A percentile compares a stretch with the other conserved stretches of the same genome.
phyloP scores from a whole-genome alignment of 2,329 filamentous ascomycete genomes.

The Alternaria dauci region DNA sequence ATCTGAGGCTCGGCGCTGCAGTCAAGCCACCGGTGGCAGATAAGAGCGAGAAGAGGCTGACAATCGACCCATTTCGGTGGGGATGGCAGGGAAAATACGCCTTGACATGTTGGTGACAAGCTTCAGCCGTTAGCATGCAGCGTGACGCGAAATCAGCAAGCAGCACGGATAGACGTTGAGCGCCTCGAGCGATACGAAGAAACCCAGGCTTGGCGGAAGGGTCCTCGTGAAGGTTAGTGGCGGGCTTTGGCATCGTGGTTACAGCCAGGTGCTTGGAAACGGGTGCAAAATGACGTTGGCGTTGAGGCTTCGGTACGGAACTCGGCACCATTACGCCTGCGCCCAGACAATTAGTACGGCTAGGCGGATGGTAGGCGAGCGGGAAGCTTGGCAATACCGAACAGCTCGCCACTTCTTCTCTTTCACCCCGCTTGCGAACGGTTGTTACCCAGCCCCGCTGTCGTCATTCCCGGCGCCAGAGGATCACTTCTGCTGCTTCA shows the following conservation, averaged over 20 bases:
- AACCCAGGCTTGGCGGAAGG: constrained; percentile 27
- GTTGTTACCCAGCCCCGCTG: constrained; percentile 1
- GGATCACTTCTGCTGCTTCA: background rate
- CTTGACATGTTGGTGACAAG: constrained; percentile 29
- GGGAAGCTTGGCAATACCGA: constrained; percentile 14
- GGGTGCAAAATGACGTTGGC: constrained; percentile 27
- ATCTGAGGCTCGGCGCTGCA: constrained; percentile 25
- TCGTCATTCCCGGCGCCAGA: constrained; percentile 11
- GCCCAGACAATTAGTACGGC: constrained; percentile 23
- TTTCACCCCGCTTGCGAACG: constrained; percentile 8
- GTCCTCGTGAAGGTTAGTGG: constrained; percentile 20
- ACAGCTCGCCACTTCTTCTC: constrained; percentile 6
- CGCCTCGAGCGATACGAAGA: constrained; percentile 9
- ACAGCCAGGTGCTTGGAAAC: constrained; percentile 15
- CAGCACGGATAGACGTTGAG: constrained; percentile 7
- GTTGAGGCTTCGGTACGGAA: constrained; percentile 18
- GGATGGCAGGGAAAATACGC: constrained; percentile 20
- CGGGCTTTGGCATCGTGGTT: constrained; percentile 5
- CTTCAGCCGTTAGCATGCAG: constrained; percentile 32
- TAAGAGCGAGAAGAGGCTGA: constrained; percentile 32
- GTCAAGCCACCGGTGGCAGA: constrained; percentile 23
- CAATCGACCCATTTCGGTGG: constrained; percentile 22
- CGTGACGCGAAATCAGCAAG: constrained; percentile 23
- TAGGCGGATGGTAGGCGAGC: constrained; percentile 31
- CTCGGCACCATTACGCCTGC: constrained; percentile 23